Percentiles rank a stretch among this genome's conserved stretches.
These are phyloP conservation scores for Lonicera japonica DNA, from an alignment of 129 eudicot species.

Conservation along the genomic window DNA sequence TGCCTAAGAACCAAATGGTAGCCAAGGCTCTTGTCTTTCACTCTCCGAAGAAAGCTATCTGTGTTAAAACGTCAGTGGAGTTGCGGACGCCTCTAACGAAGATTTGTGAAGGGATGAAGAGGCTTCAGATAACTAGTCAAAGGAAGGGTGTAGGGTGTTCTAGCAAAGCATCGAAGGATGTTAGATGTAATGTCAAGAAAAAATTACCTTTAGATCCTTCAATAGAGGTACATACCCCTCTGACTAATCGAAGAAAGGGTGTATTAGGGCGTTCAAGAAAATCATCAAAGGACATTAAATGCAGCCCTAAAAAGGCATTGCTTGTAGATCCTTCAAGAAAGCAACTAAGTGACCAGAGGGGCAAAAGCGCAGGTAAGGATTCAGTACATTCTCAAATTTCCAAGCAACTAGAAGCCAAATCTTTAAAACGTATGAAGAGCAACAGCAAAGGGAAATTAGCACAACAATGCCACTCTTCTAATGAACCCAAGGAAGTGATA, in stretches of 20 bases:
- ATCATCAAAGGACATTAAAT: no score
- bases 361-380: no score
- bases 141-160: constrained; percentile 38
- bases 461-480: background rate
- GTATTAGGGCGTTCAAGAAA: no score
- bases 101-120: constrained; percentile 70
- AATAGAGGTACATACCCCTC: no score
- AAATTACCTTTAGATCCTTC: constrained; percentile 14
- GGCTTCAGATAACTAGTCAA: constrained; percentile 62
- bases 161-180: constrained; percentile 27
- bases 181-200: constrained; percentile 10
- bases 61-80: constrained; percentile 40
- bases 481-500: no score
- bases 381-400: no score
- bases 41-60: constrained; percentile 48
- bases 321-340: constrained; percentile 13
- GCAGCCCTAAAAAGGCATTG: no score
- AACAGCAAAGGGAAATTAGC: constrained; percentile 18
- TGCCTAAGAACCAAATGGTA: constrained; percentile 31
- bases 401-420: constrained; percentile 10
- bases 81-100: constrained; percentile 57
- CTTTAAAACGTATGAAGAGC: constrained; percentile 10
- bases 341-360: constrained; percentile 4
- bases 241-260: no score
- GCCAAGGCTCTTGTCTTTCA: constrained; percentile 72